Evolutionary conservation across 1,139 yeast genomes (phyloP).

Genomic region (Geotrichum siamense): DNA sequence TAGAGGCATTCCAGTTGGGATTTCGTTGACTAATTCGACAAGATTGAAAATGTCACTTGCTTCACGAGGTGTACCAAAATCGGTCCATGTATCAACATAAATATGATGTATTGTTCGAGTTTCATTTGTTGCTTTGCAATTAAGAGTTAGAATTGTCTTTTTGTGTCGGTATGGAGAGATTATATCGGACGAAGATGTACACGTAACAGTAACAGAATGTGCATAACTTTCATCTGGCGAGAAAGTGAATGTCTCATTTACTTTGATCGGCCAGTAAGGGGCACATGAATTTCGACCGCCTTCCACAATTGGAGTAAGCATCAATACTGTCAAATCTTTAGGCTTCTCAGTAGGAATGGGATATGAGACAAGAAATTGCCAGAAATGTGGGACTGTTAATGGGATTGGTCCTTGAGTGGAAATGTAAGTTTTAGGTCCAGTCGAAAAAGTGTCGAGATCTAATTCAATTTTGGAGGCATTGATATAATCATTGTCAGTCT

Average conservation of each 20-base stretch:
- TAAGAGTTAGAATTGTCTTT: conserved; percentile 3
- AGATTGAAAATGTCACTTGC: conserved; percentile 38
- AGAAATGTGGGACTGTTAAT: conserved; percentile 60
- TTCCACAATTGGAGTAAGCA: conserved; percentile 81
- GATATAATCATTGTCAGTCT: conserved; percentile 38
- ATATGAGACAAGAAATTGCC: conserved; percentile 68
- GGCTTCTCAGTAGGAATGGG: conserved; percentile 29
- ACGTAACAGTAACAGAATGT: conserved; percentile 17
- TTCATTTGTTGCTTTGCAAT: conserved; percentile 7
- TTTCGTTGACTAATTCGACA: conserved; percentile 30
- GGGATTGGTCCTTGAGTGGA: conserved; percentile 70
- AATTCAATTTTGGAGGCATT: conserved; percentile 43
- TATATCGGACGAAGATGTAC: conserved; percentile 6
- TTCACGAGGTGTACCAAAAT: conserved; percentile 42
- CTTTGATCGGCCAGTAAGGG: conserved; percentile 60
- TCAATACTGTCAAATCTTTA: conserved; percentile 54
- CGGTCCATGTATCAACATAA: conserved; percentile 53
- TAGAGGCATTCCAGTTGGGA: conserved; percentile 32
- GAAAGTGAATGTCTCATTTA: conserved; percentile 17
- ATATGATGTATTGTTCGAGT: conserved; percentile 41
- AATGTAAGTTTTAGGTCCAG: conserved; percentile 36
- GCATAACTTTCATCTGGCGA: conserved; percentile 19
- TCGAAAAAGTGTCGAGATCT: too few species aligned
- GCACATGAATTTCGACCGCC: conserved; percentile 55
- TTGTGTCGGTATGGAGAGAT: conserved; percentile 11